These are phyloP conservation scores for Beta lomatogona DNA, from an alignment of 179 eudicot species.

Conservation along the genomic window DNA sequence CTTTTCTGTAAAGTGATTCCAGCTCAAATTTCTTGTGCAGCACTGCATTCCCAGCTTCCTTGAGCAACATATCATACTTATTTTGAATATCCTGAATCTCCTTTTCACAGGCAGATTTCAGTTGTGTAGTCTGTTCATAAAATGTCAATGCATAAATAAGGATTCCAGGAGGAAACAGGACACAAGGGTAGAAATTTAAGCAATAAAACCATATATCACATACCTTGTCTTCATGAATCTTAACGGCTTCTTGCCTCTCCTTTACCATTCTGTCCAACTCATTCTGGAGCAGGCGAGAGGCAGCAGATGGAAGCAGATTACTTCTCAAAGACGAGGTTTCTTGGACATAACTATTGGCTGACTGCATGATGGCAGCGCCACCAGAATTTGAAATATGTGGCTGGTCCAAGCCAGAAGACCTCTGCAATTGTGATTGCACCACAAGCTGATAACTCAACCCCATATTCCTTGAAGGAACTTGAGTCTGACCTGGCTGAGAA, in stretches of 20 bases:
- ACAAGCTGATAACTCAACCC: slow-evolving; percentile 2
- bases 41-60: slow-evolving; percentile 38
- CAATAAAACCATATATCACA: slow-evolving; percentile 20
- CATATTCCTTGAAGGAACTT: neutral
- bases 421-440: slow-evolving; percentile 13
- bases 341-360: slow-evolving; percentile 24
- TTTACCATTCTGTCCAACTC: slow-evolving; percentile 43
- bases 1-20: slow-evolving; percentile 29
- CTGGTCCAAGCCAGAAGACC: slow-evolving; percentile 15
- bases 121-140: slow-evolving; percentile 37
- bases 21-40: slow-evolving; percentile 37
- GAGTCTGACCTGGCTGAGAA: slow-evolving; percentile 20
- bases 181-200: neutral
- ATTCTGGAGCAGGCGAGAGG: slow-evolving; percentile 35
- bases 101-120: slow-evolving; percentile 42
- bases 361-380: neutral
- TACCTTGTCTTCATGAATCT: slow-evolving; percentile 47
- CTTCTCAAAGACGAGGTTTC: slow-evolving; percentile 23
- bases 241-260: slow-evolving; percentile 32
- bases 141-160: neutral
- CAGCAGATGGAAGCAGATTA: slow-evolving; percentile 19
- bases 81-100: slow-evolving; percentile 46
- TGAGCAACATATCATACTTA: slow-evolving; percentile 44
- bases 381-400: slow-evolving; percentile 1
- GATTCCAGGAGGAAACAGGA: neutral